phyloP scores from a whole-genome alignment of 2,329 filamentous ascomycete genomes.

The Pestalotiopsis sp. region DNA sequence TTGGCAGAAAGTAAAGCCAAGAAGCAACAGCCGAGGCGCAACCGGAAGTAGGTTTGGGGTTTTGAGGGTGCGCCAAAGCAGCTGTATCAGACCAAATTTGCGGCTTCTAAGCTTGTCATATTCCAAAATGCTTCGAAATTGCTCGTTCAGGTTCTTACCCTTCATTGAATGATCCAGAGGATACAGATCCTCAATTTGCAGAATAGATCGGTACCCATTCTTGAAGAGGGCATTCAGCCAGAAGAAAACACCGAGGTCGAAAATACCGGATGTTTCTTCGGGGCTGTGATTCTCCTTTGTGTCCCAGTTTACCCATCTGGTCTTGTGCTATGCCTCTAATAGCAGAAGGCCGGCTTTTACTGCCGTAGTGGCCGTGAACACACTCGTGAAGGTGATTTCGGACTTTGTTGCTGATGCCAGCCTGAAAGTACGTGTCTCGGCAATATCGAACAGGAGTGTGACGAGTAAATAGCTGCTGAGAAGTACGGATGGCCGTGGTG shows the following conservation, averaged over 20 bases:
- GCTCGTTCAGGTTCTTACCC: conserved; percentile 17
- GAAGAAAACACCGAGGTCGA: conserved; percentile 33
- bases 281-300: conserved; percentile 23
- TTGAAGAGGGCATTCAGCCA: conserved; percentile 36
- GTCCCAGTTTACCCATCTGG: conserved; percentile 15
- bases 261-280: conserved; percentile 36
- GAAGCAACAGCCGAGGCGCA: conserved; percentile 30
- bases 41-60: conserved; percentile 24
- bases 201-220: conserved; percentile 33
- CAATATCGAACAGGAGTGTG: conserved; percentile 43
- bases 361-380: conserved; percentile 18
- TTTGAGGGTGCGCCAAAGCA: conserved; percentile 18
- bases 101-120: conserved; percentile 10
- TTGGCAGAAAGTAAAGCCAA: conserved; percentile 42
- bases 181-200: conserved; percentile 34
- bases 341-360: conserved; percentile 21
- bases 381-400: conserved; percentile 13
- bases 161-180: conserved; percentile 25
- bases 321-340: conserved; percentile 23
- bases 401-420: conserved; percentile 14
- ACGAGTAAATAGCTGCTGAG: conserved; percentile 40
- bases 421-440: conserved; percentile 35
- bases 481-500: conserved; percentile 40
- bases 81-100: conserved; percentile 16
- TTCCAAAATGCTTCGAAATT: conserved; percentile 17